A percentile compares a stretch with the other conserved stretches of the same genome.
phyloP scores from a whole-genome alignment of 257 asterid species.

The Gardenia jasminoides region DNA sequence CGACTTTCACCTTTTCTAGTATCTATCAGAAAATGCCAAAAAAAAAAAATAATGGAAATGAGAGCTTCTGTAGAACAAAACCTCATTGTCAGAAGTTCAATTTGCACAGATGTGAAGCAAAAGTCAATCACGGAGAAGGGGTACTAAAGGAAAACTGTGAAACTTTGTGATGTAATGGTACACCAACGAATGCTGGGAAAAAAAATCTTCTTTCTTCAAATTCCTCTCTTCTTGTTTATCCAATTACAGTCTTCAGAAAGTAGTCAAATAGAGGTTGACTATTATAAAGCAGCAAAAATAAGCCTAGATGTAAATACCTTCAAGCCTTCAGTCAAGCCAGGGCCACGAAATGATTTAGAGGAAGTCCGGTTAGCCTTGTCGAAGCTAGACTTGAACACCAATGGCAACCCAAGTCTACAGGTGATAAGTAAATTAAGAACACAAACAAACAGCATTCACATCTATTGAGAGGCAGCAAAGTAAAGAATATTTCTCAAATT shows the following conservation, averaged over 20 bases:
- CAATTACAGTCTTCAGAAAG: background rate
- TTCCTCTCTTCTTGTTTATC: background rate
- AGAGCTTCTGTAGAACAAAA: background rate
- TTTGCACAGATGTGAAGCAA: background rate
- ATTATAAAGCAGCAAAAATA: background rate
- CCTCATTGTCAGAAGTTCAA: background rate
- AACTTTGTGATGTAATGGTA: background rate
- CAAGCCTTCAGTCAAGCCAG: slow-evolving; percentile 77
- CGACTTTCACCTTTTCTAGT: slow-evolving; percentile 77
- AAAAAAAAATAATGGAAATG: too few species aligned
- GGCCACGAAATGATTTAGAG: slow-evolving; percentile 87
- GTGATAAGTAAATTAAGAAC: background rate
- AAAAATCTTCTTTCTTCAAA: background rate
- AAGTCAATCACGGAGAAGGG: background rate
- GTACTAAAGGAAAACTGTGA: background rate
- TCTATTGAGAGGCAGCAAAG: background rate
- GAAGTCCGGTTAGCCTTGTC: slow-evolving; percentile 90
- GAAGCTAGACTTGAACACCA: slow-evolving; percentile 83
- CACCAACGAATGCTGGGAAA: background rate
- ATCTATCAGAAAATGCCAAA: slow-evolving; percentile 53
- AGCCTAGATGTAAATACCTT: slow-evolving; percentile 37
- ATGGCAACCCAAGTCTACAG: slow-evolving; percentile 59
- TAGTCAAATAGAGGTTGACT: background rate
- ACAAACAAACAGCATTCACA: too few species aligned
- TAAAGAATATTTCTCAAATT: background rate